A percentile compares a stretch with the other conserved stretches of the same genome.
These are phyloP conservation scores for Garcia nutans DNA, from an alignment of 345 rosid species.

Conservation along the genomic window DNA sequence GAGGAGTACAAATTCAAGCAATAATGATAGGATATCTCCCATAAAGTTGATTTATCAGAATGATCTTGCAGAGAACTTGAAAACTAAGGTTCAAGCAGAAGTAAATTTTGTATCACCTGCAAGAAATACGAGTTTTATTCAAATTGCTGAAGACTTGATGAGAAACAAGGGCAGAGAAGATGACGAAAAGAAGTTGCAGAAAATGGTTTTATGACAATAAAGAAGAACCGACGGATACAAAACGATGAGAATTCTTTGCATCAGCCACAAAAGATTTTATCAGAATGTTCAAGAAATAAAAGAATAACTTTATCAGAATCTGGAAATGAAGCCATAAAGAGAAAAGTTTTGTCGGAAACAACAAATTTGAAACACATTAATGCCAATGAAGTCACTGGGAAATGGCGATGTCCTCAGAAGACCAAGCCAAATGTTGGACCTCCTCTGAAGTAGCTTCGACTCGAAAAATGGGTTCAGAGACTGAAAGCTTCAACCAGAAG, in stretches of 20 bases:
- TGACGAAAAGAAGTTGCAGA: slow-evolving; percentile 20
- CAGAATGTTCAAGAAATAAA: slow-evolving; percentile 30
- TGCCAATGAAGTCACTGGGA: slow-evolving; percentile 47
- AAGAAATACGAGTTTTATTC: neutral
- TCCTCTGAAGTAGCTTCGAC: slow-evolving; percentile 81
- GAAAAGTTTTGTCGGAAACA: slow-evolving; percentile 52
- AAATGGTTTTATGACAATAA: slow-evolving; percentile 54
- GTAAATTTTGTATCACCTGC: slow-evolving; percentile 1
- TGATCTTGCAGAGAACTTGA: slow-evolving; percentile 9
- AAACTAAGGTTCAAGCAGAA: slow-evolving; percentile 18
- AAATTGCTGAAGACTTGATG: slow-evolving; percentile 5
- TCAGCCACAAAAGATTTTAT: slow-evolving; percentile 23
- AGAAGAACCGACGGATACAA: slow-evolving; percentile 35
- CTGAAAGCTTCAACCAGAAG: slow-evolving; percentile 1
- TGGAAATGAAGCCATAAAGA: slow-evolving; percentile 24
- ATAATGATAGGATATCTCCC: slow-evolving; percentile 10
- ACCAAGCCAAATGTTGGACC: slow-evolving; percentile 64
- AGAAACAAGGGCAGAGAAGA: slow-evolving; percentile 37
- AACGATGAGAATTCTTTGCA: slow-evolving; percentile 25
- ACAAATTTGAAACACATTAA: slow-evolving; percentile 38
- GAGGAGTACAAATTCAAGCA: slow-evolving; percentile 10
- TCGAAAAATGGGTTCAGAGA: slow-evolving; percentile 66
- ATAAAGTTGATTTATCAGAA: neutral
- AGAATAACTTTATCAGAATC: slow-evolving; percentile 6
- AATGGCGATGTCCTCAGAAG: slow-evolving; percentile 82